Percentiles rank a stretch among this genome's conserved stretches.
Conservation (phyloP, 495 filamentous ascomycete genomes). For the Podospora sp. region DNA sequence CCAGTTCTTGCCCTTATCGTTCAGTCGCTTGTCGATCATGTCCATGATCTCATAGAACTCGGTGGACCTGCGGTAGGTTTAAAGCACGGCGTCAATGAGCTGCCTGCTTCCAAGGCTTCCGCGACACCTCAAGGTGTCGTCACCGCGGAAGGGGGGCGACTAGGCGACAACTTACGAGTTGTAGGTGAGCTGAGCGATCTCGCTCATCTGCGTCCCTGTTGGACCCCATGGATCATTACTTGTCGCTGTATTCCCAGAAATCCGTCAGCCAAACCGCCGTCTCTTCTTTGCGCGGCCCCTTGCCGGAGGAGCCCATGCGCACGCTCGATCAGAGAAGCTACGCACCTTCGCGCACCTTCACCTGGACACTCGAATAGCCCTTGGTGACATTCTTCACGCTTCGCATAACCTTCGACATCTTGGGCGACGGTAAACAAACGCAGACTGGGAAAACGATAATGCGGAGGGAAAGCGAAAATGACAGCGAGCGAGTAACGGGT, state of each 20-base stretch:
- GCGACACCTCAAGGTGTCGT: background rate
- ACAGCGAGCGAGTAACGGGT: constrained; percentile 10
- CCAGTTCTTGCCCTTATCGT: constrained; percentile 99
- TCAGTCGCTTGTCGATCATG: constrained; percentile 98
- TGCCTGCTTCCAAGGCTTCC: constrained; percentile 11
- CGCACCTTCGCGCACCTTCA: constrained; percentile 99
- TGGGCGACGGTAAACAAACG: constrained; percentile 30
- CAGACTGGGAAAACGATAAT: background rate
- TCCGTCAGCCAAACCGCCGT: constrained; percentile 24
- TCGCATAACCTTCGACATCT: constrained; percentile 96
- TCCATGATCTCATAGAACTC: constrained; percentile 99
- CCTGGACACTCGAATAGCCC: constrained; percentile 94
- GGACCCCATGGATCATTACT: constrained; percentile 99
- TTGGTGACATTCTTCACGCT: constrained; percentile 99
- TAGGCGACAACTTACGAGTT: constrained; percentile 70
- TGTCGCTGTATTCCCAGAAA: constrained; percentile 64
- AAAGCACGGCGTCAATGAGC: background rate
- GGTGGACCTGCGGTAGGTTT: constrained; percentile 44
- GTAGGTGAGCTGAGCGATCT: constrained; percentile 96
- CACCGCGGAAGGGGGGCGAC: background rate
- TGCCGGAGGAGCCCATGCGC: background rate
- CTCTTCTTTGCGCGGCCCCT: background rate
- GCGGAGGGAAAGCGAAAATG: background rate
- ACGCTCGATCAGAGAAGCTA: background rate
- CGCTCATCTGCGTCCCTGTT: constrained; percentile 97